Conservation (phyloP, 2,329 filamentous ascomycete genomes). For the Aureobasidium zeae region DNA sequence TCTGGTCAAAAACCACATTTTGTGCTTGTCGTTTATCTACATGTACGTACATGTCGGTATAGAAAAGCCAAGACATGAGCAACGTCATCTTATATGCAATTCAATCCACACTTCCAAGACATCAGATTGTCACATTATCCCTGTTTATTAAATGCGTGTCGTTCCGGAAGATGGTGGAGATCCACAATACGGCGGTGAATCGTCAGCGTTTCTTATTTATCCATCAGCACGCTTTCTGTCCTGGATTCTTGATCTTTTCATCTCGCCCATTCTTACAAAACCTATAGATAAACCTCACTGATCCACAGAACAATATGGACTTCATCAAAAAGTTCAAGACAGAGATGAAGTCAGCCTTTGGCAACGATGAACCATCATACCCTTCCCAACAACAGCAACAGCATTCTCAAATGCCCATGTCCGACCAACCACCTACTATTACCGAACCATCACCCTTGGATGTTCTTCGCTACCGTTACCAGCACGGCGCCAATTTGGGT, state of each 20-base stretch:
- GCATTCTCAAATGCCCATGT: constrained; percentile 20
- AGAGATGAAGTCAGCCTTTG: constrained; percentile 9
- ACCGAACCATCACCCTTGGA: constrained; percentile 31
- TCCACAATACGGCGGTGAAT: not conserved
- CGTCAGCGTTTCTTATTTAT: not conserved
- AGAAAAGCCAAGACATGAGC: constrained; percentile 8
- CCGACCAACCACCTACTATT: constrained; percentile 26
- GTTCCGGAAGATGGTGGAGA: constrained; percentile 5
- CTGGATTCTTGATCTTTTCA: not conserved
- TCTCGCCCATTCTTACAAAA: not conserved
- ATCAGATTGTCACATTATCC: constrained; percentile 1
- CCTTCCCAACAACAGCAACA: constrained; percentile 16
- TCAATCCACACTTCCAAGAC: not conserved
- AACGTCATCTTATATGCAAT: constrained; percentile 7
- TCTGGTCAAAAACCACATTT: no score
- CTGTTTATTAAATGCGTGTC: constrained; percentile 5
- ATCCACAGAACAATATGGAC: not conserved
- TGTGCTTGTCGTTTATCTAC: no score
- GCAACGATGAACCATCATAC: constrained; percentile 11
- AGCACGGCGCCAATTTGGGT: constrained; percentile 51
- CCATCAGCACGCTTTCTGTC: not conserved
- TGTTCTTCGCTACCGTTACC: constrained; percentile 48
- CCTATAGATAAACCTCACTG: not conserved
- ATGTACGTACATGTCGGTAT: not conserved
- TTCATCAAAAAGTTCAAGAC: constrained; percentile 31